Evolutionary conservation across 2,329 filamentous ascomycete genomes (phyloP), one percentile per base, ranked within the genome.

Genomic region (Aspergillus terreus): DNA sequence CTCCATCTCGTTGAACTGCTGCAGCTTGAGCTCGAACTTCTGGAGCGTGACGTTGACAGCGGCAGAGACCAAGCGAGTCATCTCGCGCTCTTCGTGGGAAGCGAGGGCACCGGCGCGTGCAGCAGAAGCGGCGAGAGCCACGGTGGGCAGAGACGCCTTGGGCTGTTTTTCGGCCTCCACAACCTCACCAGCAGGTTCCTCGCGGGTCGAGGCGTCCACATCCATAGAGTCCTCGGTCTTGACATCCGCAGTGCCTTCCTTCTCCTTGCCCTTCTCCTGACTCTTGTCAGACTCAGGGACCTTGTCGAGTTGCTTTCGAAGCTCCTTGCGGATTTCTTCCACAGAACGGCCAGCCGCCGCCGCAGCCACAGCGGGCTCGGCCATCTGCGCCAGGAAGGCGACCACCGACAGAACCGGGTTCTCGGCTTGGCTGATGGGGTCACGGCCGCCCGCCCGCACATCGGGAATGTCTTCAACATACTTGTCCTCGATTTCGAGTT

Each of bases 391-490:
- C 10, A 99, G 79, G 78, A 96, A 99, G 49, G 89, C 88, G 61
- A 99, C 89, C 2, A 97, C 94, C 17, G 92, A 96, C 82, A 99
- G 87, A 57, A 99, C 90, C 0, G 95, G 92, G 71, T 97, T 99
- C 64, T 99, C 94, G 12, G 88, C 86, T 67, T 95, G 90, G 68
- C 84, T 92, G 70, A 97, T 94, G 0, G 94, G 94, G 43, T 96
- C 80, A 55, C 90, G 85, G 7, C 92, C 92, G 47, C 90, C 82
- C 51, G 84, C 81, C 32, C 87, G 86, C 33, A 94, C 77, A 41
- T 76, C 71, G 6, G 81, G 78, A 63, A 92, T 86, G 6, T 90
- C 84, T 63, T 97, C 92, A 9, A 96, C 78, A 66, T 96, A 99
- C 70, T 95, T 95, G 76, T 96, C 92, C 70, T 97, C 94, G 56